Evolutionary conservation across 768 basidiomycete species (phyloP).

Genomic region (Chiua virens): DNA sequence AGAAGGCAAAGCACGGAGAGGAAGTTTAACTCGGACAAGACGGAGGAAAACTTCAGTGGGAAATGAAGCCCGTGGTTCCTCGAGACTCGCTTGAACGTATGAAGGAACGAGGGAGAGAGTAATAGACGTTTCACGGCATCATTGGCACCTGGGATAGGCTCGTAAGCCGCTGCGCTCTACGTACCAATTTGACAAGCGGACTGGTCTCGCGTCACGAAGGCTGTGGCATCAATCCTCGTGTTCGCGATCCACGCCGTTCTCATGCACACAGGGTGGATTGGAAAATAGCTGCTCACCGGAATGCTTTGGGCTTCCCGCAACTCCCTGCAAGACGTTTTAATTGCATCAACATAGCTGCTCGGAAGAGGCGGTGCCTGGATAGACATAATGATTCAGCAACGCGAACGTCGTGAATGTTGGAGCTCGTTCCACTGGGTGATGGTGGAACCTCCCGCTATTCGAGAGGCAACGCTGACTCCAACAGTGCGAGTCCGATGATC

Average conservation of each 20-base stretch:
- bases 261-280: not conserved
- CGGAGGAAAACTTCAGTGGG: constrained; percentile 76
- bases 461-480: too few relatives aligned
- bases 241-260: constrained; percentile 1
- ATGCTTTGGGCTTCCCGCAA: constrained; percentile 51
- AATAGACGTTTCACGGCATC: constrained; percentile 62
- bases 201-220: not conserved
- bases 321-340: constrained; percentile 52
- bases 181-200: not conserved
- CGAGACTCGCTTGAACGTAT: constrained; percentile 62
- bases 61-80: constrained; percentile 67
- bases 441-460: too few relatives aligned
- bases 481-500: not conserved
- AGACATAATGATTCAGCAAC: constrained; percentile 10
- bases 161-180: constrained; percentile 8
- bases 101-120: constrained; percentile 60
- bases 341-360: constrained; percentile 47
- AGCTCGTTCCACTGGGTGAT: too few relatives aligned
- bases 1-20: constrained; percentile 76
- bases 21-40: constrained; percentile 76
- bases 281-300: constrained; percentile 40
- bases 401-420: not conserved
- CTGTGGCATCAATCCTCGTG: not conserved
- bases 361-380: constrained; percentile 41
- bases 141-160: constrained; percentile 48